Conservation (phyloP, 1,284 basidiomycete genomes). For the Sporisorium reilianum region DNA sequence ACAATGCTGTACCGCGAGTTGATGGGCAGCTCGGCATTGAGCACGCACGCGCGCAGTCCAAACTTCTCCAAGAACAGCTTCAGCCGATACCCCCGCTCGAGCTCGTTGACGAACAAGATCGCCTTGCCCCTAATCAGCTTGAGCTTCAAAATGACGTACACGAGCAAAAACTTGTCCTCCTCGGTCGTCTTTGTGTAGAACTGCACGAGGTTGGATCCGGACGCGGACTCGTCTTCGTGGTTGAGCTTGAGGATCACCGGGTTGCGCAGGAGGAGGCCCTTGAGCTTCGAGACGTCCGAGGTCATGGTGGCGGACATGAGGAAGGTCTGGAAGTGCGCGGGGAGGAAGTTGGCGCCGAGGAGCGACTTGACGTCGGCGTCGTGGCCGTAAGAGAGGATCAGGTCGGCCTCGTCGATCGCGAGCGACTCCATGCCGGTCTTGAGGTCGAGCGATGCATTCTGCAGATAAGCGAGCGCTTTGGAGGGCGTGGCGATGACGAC, state of each 20-base stretch:
- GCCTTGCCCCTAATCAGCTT: constrained; percentile 95
- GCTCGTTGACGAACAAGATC: constrained; percentile 96
- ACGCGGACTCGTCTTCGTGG: constrained; percentile 40
- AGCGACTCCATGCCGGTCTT: constrained; percentile 79
- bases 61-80: constrained; percentile 99
- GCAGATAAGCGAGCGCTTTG: constrained; percentile 81
- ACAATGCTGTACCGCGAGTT: constrained; percentile 97
- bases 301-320: constrained; percentile 99
- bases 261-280: constrained; percentile 86
- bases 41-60: constrained; percentile 93
- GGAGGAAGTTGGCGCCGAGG: constrained; percentile 78
- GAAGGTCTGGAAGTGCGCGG: constrained; percentile 91
- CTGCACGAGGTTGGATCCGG: constrained; percentile 53
- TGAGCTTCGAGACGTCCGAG: constrained; percentile 90
- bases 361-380: constrained; percentile 88
- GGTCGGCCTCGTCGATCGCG: constrained; percentile 97
- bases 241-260: constrained; percentile 76
- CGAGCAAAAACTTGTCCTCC: constrained; percentile 93
- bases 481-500: constrained; percentile 92
- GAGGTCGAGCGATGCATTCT: constrained; percentile 74
- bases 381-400: constrained; percentile 96
- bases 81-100: constrained; percentile 91
- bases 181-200: constrained; percentile 74
- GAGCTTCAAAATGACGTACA: constrained; percentile 93
- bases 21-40: constrained; percentile 94